Evolutionary conservation across 2,329 filamentous ascomycete species (phyloP), one percentile per base, ranked within the genome.

Genomic region (Cytospora leucostoma): DNA sequence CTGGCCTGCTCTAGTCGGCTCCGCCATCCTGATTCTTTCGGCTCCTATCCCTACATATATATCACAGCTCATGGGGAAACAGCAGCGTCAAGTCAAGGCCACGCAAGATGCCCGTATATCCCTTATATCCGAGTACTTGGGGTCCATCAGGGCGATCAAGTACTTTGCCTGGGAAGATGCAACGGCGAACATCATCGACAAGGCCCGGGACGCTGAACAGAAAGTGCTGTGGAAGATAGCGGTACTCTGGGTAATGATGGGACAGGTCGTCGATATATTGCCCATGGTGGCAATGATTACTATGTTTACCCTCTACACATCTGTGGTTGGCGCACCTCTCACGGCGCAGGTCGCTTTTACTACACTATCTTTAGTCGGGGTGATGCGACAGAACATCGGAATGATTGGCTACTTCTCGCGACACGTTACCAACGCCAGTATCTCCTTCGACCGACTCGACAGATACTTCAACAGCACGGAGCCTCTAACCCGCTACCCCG

Each of bases 91-190:
- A n/a, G 81, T 84, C 55, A 82, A 83, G 66, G 78, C 79, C 61
- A 80, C 83, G 27, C 84, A 85, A 55, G 84, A 87, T 69, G 76
- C 78, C 17, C 80, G 84, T 33, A 82, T 87, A 60, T 85, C 83
- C 1, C 77, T 83, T 21, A 80, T 86, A 19, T 82, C 83, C 1
- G 84, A 87, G 68, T 86, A 85, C 67, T 76, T 87, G 33, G 74
- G 78, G 33, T 84, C 84, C 8, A 85, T 87, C 62, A 79, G 81
- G 12, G 82, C 82, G 17, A 80, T 87, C 72, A 87, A 87, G 68
- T 86, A 85, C 67, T 86, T 87, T 70, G 82, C 82, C 2, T 87
- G 84, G 84, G 84, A 87, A 68, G 76, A 79, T 19, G 77, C 81
- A 37, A 79, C 84, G 65, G 77, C 79, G 12, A 74, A 79, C n/a